phyloP scores from a whole-genome alignment of 345 rosid species.

The Eucalyptus sp. region DNA sequence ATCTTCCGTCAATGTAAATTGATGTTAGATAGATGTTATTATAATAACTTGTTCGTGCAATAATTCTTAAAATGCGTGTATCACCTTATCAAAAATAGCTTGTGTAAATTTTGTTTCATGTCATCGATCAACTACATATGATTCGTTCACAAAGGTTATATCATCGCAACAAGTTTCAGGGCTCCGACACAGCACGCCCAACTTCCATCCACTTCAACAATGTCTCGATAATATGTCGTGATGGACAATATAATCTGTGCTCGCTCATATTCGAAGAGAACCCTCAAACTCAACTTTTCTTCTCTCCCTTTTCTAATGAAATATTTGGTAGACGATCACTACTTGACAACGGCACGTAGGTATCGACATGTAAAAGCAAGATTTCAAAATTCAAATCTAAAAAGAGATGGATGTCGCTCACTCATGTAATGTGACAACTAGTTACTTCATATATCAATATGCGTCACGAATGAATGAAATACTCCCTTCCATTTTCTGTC shows the following conservation, averaged over 20 bases:
- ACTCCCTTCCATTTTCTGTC: too few species aligned
- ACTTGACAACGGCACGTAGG: accelerated
- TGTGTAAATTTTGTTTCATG: neutral
- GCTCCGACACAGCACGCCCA: accelerated
- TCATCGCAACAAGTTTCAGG: neutral
- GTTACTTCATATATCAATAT: neutral
- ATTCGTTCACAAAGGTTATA: neutral
- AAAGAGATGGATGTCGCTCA: accelerated
- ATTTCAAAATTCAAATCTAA: too few species aligned
- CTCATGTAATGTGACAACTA: neutral
- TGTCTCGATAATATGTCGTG: neutral
- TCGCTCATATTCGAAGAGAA: neutral
- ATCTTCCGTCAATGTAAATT: neutral
- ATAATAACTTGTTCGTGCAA: neutral
- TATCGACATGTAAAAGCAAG: neutral
- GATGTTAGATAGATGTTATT: neutral
- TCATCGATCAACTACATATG: accelerated
- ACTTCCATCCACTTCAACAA: neutral
- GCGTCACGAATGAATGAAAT: too few species aligned
- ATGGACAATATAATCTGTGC: accelerated
- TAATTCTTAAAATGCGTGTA: neutral
- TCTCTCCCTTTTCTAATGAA: neutral
- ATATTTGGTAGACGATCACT: neutral
- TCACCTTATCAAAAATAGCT: neutral
- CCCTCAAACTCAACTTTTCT: neutral